phyloP scores from a whole-genome alignment of 257 asterid genomes.

The Solanum clarkiae region DNA sequence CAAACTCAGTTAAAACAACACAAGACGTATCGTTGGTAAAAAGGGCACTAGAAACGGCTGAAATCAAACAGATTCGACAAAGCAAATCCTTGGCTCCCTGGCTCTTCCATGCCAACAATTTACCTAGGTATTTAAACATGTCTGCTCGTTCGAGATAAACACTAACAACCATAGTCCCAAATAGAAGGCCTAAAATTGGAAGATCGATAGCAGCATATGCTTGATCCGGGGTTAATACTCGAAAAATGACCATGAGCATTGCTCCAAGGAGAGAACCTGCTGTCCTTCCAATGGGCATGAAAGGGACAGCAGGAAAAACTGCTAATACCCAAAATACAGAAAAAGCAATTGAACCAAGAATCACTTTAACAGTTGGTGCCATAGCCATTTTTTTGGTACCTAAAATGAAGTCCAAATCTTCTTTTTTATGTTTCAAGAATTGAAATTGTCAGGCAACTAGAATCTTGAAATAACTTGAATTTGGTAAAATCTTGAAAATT shows the following conservation, averaged over 20 bases:
- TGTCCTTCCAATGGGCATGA: conserved; percentile 75
- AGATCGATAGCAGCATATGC: conserved; percentile 89
- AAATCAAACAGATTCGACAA: conserved; percentile 64
- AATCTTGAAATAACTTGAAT: neutral
- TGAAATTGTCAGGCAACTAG: neutral
- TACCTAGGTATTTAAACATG: conserved; percentile 75
- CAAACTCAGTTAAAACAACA: conserved; percentile 80
- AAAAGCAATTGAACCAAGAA: conserved; percentile 75
- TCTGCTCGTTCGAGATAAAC: conserved; percentile 87
- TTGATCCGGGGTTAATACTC: conserved; percentile 69
- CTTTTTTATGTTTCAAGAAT: neutral
- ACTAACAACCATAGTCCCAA: conserved; percentile 96
- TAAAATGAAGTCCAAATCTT: neutral
- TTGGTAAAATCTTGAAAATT: neutral
- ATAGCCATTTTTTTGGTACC: conserved; percentile 34
- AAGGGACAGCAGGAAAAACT: conserved; percentile 89
- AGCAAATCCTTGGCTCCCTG: conserved; percentile 81
- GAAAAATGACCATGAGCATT: conserved; percentile 80
- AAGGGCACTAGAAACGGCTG: conserved; percentile 86
- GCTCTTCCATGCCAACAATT: conserved; percentile 64
- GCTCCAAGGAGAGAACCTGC: conserved; percentile 98
- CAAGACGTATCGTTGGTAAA: conserved; percentile 92
- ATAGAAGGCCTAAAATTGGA: conserved; percentile 79
- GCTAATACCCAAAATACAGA: conserved; percentile 81
- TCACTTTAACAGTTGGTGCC: conserved; percentile 57